phyloP scores from a whole-genome alignment of 1,139 yeast species.

The Yamadazyma jaroonii region DNA sequence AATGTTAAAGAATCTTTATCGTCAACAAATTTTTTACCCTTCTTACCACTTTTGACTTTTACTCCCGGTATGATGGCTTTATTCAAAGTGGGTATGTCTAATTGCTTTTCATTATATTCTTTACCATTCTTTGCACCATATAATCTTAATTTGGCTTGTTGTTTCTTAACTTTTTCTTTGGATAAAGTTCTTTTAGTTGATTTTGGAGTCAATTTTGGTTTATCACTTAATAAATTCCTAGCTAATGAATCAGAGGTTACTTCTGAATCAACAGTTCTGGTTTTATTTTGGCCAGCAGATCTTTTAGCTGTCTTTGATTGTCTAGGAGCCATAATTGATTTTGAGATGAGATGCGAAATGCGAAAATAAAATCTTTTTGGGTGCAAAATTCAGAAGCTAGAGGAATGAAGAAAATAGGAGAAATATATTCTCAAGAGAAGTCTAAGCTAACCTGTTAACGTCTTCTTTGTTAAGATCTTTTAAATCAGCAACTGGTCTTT shows the following conservation, averaged over 20 bases:
- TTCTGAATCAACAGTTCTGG: constrained; percentile 62
- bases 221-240: constrained; percentile 57
- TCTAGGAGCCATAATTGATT: constrained; percentile 48
- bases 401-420: not conserved
- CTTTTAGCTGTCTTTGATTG: constrained; percentile 62
- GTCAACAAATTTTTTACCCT: constrained; percentile 85
- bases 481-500: constrained; percentile 35
- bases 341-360: constrained; percentile 7
- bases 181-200: constrained; percentile 50
- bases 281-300: constrained; percentile 47
- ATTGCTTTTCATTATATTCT: constrained; percentile 72
- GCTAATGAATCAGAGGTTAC: constrained; percentile 64
- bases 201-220: constrained; percentile 65
- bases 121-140: constrained; percentile 69
- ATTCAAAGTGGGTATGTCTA: constrained; percentile 75
- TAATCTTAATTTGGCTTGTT: constrained; percentile 59
- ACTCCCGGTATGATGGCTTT: constrained; percentile 86
- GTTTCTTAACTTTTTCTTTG: constrained; percentile 58
- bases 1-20: constrained; percentile 66
- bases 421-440: not conserved
- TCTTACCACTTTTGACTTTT: constrained; percentile 73
- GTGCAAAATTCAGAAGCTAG: not conserved
- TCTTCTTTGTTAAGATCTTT: constrained; percentile 27
- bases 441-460: constrained; percentile 9
- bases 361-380: not conserved